A percentile compares a stretch with the other conserved stretches of the same genome.
phyloP scores from a whole-genome alignment of 345 rosid species.

The Boechera stricta region DNA sequence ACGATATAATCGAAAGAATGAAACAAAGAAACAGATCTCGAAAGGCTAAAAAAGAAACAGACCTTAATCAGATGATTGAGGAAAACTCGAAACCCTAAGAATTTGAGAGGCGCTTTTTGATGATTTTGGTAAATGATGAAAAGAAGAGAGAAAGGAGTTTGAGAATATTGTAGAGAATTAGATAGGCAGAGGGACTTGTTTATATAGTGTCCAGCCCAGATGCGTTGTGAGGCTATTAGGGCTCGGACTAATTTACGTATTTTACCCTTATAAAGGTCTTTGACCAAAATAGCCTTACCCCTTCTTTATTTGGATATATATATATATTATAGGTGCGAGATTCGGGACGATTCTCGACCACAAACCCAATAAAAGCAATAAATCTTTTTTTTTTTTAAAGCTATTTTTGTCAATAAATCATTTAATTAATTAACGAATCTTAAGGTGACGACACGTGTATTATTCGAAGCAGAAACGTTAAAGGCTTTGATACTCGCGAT shows the following conservation, averaged over 20 bases:
- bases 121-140: slow-evolving; percentile 16
- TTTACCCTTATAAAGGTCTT: not conserved
- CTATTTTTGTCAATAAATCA: slow-evolving; percentile 5
- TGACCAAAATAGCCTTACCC: slow-evolving; percentile 3
- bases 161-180: not conserved
- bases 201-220: slow-evolving; percentile 31
- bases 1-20: not conserved
- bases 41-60: slow-evolving; percentile 4
- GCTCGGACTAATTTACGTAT: not conserved
- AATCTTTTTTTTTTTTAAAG: not conserved
- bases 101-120: not conserved
- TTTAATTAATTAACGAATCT: not conserved
- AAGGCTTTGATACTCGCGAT: not conserved
- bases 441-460: not conserved
- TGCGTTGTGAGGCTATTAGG: slow-evolving; percentile 44
- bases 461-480: slow-evolving; percentile 1
- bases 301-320: slow-evolving; percentile 14
- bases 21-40: slow-evolving; percentile 12
- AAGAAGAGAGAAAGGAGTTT: slow-evolving; percentile 10
- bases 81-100: slow-evolving; percentile 17
- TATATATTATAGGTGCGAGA: slow-evolving; percentile 3
- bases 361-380: slow-evolving; percentile 16
- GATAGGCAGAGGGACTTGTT: not conserved
- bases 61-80: slow-evolving; percentile 27
- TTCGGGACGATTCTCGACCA: slow-evolving; percentile 39